Conservation (phyloP, 441 rosid species). For the Gossypium trilobum region DNA sequence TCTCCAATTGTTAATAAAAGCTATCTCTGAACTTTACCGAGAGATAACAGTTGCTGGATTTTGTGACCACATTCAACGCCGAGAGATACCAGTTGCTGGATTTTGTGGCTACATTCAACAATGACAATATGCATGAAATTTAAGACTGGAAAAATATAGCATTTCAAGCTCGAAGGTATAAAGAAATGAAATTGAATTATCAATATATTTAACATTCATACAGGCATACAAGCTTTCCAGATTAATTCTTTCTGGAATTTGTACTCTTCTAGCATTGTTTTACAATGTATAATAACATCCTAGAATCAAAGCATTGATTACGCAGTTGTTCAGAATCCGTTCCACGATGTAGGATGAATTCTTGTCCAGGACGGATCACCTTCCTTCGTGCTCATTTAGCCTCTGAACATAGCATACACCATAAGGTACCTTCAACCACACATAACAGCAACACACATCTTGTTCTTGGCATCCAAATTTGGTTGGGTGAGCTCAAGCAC, state of each 20-base stretch:
- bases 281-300: not conserved
- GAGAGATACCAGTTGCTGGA: not conserved
- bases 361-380: slow-evolving; percentile 46
- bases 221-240: slow-evolving; percentile 5
- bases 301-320: not conserved
- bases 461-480: slow-evolving; percentile 63
- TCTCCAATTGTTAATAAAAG: not conserved
- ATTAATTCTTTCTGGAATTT: slow-evolving; percentile 12
- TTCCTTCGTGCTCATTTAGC: slow-evolving; percentile 53
- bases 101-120: not conserved
- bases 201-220: not conserved
- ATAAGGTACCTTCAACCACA: slow-evolving; percentile 46
- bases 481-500: slow-evolving; percentile 58
- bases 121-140: not conserved
- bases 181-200: slow-evolving; percentile 1
- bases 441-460: slow-evolving; percentile 56
- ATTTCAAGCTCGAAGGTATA: not conserved
- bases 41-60: not conserved
- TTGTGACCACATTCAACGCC: not conserved
- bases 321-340: slow-evolving; percentile 40
- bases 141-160: not conserved
- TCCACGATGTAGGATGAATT: slow-evolving; percentile 50
- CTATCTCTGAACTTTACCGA: not conserved
- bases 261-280: not conserved
- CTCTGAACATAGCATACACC: slow-evolving; percentile 47